Base-by-base conservation (phyloP, 805 yeast genomes). In the Starmerella kuoi region DNA sequence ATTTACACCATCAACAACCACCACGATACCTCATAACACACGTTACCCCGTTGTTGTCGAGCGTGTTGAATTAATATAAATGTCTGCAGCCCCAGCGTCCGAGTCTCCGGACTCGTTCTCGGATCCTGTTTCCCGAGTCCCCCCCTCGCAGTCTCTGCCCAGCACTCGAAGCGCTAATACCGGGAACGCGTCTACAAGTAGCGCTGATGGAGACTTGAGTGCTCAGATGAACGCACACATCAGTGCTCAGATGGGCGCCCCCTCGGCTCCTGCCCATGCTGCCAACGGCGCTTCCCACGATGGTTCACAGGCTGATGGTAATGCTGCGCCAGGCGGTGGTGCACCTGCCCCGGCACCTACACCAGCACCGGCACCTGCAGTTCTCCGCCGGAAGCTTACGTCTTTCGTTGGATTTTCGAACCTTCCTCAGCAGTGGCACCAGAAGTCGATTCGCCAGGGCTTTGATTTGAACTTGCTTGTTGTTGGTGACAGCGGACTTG, bases 341-440 rank as follows among this genome's bases (percentile, higher is more conserved):
- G 33, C 35, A 21, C 15, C 36, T 20, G 34, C 24, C 2, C 14
- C 30, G 19, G 26, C 32, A 23, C 21, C 35, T 19, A 24, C 15
- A 20, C 42, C 44, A 35, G 27, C 37, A 25, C 14, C 28, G 18
- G 42, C 38, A 21, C 64, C 73, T 47, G 79, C 79, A 54, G 68
- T 85, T 48, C 74, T 84, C 55, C 77, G 79, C 54, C 78, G 94
- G 55, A 85, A 85, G 60, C 74, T 88, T 54, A 82, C 79, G 53
- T 88, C 94, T 3, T 87, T 81, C 60, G 98, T 91, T 43, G 98
- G 98, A 5, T 91, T 91, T 65, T 94, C 96, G 52, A 91, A 87
- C 65, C 71, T 91, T 58, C 98, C 98, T 45, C 91, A 87, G 60
- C 98, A 91, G 68, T 91, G 96, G 95, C 97, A 91, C 66, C 77